Conservation (phyloP, 495 filamentous ascomycete genomes). For the Parathielavia hyrcaniae region DNA sequence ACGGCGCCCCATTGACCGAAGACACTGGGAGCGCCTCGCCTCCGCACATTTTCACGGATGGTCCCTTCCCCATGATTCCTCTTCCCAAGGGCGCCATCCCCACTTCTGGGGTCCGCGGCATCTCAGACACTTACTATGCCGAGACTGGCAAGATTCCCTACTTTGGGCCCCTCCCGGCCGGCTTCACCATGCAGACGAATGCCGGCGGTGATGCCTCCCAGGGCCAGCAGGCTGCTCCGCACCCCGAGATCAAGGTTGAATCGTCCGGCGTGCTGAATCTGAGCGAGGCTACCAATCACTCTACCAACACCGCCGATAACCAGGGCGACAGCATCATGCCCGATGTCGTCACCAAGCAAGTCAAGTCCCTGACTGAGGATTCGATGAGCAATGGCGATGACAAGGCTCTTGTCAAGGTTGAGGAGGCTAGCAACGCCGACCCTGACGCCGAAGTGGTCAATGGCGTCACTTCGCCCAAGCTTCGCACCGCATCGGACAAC, state of each 20-base stretch:
- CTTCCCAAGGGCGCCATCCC: conserved; percentile 8
- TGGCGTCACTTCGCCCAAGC: conserved; percentile 18
- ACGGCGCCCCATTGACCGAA: neutral
- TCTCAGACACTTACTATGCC: conserved; percentile 20
- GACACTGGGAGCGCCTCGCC: neutral
- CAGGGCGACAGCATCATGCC: neutral
- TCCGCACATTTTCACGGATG: conserved; percentile 6
- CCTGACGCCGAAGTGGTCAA: conserved; percentile 8
- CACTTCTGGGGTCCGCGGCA: conserved; percentile 9
- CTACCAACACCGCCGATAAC: neutral
- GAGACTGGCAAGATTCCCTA: conserved; percentile 15
- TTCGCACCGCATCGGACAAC: conserved; percentile 26
- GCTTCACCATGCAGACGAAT: neutral
- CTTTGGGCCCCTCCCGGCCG: conserved; percentile 4
- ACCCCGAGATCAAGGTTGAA: neutral
- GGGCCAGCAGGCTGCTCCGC: neutral
- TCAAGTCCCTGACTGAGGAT: neutral
- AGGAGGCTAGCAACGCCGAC: neutral
- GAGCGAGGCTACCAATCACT: neutral
- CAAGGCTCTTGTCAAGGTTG: conserved; percentile 6
- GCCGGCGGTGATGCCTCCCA: neutral
- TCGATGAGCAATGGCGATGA: neutral
- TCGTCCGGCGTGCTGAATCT: neutral
- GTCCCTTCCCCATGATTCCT: conserved; percentile 12
- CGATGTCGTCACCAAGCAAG: neutral